Base-by-base conservation (phyloP, 2,329 filamentous ascomycete species). In the Pochonia chlamydosporia region DNA sequence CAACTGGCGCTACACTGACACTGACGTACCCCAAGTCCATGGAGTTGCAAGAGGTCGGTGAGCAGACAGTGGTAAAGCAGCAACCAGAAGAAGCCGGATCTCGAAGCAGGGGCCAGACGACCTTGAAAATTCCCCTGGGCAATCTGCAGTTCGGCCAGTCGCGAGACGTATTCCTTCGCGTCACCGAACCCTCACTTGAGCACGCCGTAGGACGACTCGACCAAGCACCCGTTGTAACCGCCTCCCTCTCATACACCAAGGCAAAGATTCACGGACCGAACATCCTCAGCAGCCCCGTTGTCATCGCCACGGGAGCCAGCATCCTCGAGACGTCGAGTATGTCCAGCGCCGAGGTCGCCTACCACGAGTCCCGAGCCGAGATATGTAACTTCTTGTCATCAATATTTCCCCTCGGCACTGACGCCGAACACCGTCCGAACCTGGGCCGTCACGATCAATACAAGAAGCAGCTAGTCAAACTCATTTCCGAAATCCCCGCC, bases 91-190 rank as follows among this genome's bases (percentile, higher is more conserved):
- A 30, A 1, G 35, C 24, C 0, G 50, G 14, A 16, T 9, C 28
- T 24, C 24, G 30, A 16, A 26, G 51, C 4, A 45, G 59, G 1
- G 55, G 56, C 5, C 26, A 31, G 3, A 52, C 48, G 9, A 49
- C 59, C 23, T 52, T 77, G 23, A 67, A 56, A 1, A 61, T 80
- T 21, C 46, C 59, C 1, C 58, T 81, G 3, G 74, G 75, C 3
- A 80, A 73, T 52, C 49, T 84, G 1, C 79, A 81, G 50, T 84
- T 78, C 46, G 79, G 78, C n/a, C 80, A 84, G 49, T 74, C 77
- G 1, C 71, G 79, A 3, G 77, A 82, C 47, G 62, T 84, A 21
- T 74, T 73, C 52, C 60, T 83, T 6, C 54, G 55, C 4, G 63
- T 64, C 49, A 57, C 59, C 30, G 59, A 56, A n/a, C n/a, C n/a